Base-by-base conservation (phyloP, 345 rosid species). In the Leavenworthia alabamica region DNA sequence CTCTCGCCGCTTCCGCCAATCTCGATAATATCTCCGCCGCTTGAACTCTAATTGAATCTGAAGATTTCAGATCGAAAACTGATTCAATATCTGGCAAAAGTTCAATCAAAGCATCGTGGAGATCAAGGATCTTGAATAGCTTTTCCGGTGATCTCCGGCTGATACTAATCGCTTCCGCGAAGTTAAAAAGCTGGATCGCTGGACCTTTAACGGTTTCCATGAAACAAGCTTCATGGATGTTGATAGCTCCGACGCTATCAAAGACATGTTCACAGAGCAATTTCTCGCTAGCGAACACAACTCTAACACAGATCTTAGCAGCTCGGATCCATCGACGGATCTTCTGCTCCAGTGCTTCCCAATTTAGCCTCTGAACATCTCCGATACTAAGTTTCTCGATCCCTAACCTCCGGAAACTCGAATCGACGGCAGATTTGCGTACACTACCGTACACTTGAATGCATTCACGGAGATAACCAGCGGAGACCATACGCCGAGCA, bases 201-300 rank as follows among this genome's bases (percentile, higher is more conserved):
- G 96, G 89, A 15, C 92, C 98, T 67, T 86, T 92, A 3, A 92
- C 86, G 0, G 98, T 86, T 75, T 92, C 98, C 87, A 92, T 80
- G 60, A 92, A 92, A 56, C 96, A 92, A 55, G 95, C 88, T 27
- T 92, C 95, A 59, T 88, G 90, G 28, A 85, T 79, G 44, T 89
- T 81, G 0, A 85, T 32, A 6, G 75, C 75, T n/a, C 75, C 98
- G 7, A 83, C 74, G 51, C 83, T 82, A 10, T 83, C 76, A 51
- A 92, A 92, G 6, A 92, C 86, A 67, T 83, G 90, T 73, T 86
- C 95, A 44, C 95, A 91, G 22, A 91, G 81, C 56, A 67, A 67
- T 72, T 86, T 88, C 78, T 91, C 98, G 43, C 96, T 88, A 0
- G 96, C 90, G 62, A 91, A 92, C 39, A 92, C 68, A 6, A 85